phyloP scores from a whole-genome alignment of 345 rosid species.

The Gossypium raimondii region DNA sequence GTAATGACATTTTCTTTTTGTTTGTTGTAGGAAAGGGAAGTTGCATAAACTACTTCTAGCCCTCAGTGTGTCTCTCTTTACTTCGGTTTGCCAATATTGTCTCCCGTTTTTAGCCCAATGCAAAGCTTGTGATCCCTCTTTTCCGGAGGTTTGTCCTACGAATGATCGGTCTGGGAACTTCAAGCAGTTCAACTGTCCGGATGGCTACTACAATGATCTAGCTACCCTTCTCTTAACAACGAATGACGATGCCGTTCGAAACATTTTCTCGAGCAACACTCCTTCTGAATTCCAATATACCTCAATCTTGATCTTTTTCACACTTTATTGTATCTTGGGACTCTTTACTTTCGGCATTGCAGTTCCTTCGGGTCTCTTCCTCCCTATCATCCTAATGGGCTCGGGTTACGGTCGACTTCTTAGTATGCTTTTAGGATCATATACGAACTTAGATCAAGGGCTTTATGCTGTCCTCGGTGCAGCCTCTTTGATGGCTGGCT shows the following conservation, averaged over 20 bases:
- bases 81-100: conserved; percentile 69
- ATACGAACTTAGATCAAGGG: conserved; percentile 80
- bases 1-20: conserved; percentile 10
- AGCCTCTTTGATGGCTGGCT: conserved; percentile 95
- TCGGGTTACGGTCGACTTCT: conserved; percentile 85
- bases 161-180: conserved; percentile 69
- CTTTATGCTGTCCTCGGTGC: conserved; percentile 92
- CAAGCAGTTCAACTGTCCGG: conserved; percentile 88
- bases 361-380: conserved; percentile 94
- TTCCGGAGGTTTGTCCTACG: conserved; percentile 54
- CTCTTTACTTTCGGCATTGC: conserved; percentile 91
- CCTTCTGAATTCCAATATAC: conserved; percentile 45
- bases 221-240: conserved; percentile 88
- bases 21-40: conserved; percentile 67
- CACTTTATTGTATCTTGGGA: conserved; percentile 67
- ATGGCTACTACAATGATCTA: conserved; percentile 78
- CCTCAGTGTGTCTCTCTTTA: conserved; percentile 64
- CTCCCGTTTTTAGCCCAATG: conserved; percentile 82
- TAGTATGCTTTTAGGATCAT: conserved; percentile 61
- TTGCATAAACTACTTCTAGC: conserved; percentile 73
- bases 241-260: conserved; percentile 83
- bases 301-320: conserved; percentile 68
- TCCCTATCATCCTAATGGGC: conserved; percentile 89
- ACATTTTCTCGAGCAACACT: conserved; percentile 76
- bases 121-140: conserved; percentile 55